Base-by-base conservation (phyloP, 73 alveolate genomes). In the Breviolum minutum region DNA sequence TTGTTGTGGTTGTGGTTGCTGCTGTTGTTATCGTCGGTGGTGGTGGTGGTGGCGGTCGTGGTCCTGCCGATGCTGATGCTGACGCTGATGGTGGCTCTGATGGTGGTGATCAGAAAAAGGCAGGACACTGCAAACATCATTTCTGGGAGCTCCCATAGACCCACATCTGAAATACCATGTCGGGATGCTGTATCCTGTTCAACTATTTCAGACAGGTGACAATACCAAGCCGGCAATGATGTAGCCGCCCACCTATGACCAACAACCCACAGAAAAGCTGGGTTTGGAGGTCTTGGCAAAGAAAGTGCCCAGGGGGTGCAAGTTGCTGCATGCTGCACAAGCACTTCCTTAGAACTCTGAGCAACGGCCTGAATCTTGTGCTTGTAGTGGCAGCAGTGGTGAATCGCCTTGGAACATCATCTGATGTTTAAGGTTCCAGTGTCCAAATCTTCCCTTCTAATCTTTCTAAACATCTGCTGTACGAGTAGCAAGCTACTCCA, bases 181-280 rank as follows among this genome's bases (percentile, higher is more conserved):
- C 17, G 24, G 77, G 17, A 68, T 14, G 74, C 24, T 66, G 11
- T 17, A 68, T 6, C 77, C 77, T 68, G 77, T 68, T 68, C 24
- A 22, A 22, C 24, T 22, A 68, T 68, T 68, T 14, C n/a, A 68
- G 24, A 68, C 17, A 16, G 32, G 89, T 19, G 54, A 61, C 91
- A 82, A 61, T 61, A 60, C 74, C 74, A 82, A 61, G 24, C 91
- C 22, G 24, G 13, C 71, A 7, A 24, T 82, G 74, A 60, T 54
- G 60, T 82, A 82, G 91, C 74, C 91, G n/a, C 91, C 91, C 91
- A 82, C 91, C 91, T 82, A 9, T 12, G 29, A 10, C 30, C 89
- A 80, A 27, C 69, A 8, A 40, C 77, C 17, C 17, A 68, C 24
- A 22, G 77, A 68, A 68, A 68, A 68, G 17, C 77, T 17, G 4